These are phyloP conservation scores for Phytopythium chamaehyphon DNA, from an alignment of 352 stramenopile species.

Conservation along the genomic window DNA sequence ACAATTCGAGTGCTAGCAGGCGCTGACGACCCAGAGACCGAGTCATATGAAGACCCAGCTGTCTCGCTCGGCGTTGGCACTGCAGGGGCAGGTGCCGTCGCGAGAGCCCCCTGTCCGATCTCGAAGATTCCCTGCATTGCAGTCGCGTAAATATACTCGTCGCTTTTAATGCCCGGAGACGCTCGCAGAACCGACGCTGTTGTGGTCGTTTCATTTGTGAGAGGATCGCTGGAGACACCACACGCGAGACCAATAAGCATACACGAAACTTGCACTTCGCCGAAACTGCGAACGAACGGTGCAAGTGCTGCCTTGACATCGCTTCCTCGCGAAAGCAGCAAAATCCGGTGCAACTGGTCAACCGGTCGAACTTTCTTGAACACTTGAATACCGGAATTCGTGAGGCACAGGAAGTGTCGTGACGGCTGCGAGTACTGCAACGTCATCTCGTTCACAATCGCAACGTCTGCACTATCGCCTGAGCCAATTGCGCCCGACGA, in stretches of 20 bases:
- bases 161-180: conserved; percentile 43
- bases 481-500: conserved; percentile 23
- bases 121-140: conserved; percentile 85
- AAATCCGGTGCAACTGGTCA: conserved; percentile 77
- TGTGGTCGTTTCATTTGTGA: conserved; percentile 52
- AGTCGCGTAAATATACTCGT: conserved; percentile 75
- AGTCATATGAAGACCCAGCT: conserved; percentile 1
- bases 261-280: conserved; percentile 77
- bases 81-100: conserved; percentile 7
- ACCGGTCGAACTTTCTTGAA: conserved; percentile 89
- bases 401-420: conserved; percentile 84
- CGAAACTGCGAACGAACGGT: conserved; percentile 81
- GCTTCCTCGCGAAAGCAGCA: conserved; percentile 64
- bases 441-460: conserved; percentile 77
- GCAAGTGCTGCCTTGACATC: conserved; percentile 61
- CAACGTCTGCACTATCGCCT: conserved; percentile 17
- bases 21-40: conserved; percentile 18
- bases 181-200: conserved; percentile 24
- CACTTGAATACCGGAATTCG: conserved; percentile 82
- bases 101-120: conserved; percentile 51
- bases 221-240: conserved; percentile 73
- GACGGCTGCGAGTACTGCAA: conserved; percentile 78
- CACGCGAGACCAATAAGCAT: conserved; percentile 89
- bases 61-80: background rate
- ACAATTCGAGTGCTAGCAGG: conserved; percentile 70